Evolutionary conservation across 2,329 filamentous ascomycete genomes (phyloP).

Genomic region (Aspergillus luchuensis): DNA sequence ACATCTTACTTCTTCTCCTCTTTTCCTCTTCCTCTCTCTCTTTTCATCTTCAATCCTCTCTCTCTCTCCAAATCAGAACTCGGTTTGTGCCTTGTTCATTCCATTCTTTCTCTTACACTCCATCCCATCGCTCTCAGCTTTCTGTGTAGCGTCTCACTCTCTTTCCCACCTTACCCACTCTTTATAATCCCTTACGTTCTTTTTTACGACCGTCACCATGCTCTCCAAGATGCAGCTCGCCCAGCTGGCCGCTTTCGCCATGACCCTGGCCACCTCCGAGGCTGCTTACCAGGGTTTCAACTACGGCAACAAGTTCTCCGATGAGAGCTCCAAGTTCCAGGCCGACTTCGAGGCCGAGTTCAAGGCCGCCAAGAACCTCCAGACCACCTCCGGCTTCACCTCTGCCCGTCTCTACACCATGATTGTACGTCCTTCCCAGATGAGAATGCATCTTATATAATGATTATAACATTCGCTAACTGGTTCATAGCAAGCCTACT

Average conservation of each 20-base stretch:
- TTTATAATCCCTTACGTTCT: background rate
- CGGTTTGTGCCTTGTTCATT: constrained; percentile 8
- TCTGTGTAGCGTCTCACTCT: background rate
- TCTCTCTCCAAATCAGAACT: constrained; percentile 1
- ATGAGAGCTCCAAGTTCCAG: constrained; percentile 46
- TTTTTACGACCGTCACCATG: constrained; percentile 13
- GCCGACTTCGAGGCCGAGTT: constrained; percentile 50
- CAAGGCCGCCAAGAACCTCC: constrained; percentile 42
- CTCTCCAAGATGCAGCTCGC: constrained; percentile 37
- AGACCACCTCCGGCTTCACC: constrained; percentile 45
- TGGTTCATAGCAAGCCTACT: constrained; percentile 48
- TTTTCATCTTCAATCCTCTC: constrained; percentile 7
- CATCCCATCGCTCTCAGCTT: constrained; percentile 1
- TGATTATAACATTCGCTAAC: background rate
- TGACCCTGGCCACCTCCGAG: constrained; percentile 37
- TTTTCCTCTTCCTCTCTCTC: constrained; percentile 5
- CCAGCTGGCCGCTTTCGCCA: constrained; percentile 37
- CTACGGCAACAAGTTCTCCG: constrained; percentile 47
- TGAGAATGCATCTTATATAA: background rate
- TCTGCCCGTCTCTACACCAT: constrained; percentile 63
- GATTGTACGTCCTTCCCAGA: constrained; percentile 44
- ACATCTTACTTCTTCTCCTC: constrained; percentile 6
- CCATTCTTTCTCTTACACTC: background rate
- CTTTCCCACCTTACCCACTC: background rate
- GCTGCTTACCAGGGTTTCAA: constrained; percentile 51